These are phyloP conservation scores for Phytophthora crassamura DNA, from an alignment of 352 stramenopile genomes.

Conservation along the genomic window DNA sequence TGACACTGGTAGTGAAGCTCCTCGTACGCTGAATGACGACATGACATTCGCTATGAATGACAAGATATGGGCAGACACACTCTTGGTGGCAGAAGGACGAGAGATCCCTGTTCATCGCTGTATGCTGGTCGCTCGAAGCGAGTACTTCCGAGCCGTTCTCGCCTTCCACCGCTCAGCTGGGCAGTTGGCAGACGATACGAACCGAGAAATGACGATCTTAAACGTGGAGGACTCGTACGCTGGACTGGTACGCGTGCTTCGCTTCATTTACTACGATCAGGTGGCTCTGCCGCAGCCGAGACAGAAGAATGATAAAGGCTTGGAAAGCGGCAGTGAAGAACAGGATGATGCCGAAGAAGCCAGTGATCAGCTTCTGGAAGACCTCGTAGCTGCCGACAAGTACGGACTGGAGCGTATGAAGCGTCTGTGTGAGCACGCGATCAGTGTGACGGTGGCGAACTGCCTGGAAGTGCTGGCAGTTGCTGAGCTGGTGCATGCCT, in stretches of 20 bases:
- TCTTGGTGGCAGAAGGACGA: constrained; percentile 52
- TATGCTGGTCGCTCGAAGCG: constrained; percentile 67
- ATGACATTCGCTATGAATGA: constrained; percentile 62
- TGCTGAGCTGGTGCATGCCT: constrained; percentile 61
- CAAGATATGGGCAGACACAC: constrained; percentile 55
- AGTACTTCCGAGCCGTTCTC: constrained; percentile 72
- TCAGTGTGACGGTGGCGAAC: constrained; percentile 51
- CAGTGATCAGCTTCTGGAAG: constrained; percentile 65
- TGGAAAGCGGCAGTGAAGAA: background rate
- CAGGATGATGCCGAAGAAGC: constrained; percentile 14
- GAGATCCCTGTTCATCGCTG: constrained; percentile 64
- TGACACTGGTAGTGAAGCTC: background rate
- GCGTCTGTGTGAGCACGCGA: constrained; percentile 61
- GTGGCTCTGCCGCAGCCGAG: constrained; percentile 23
- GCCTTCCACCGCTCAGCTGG: constrained; percentile 36
- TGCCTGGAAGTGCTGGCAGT: constrained; percentile 71
- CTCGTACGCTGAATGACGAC: constrained; percentile 43
- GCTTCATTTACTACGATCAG: constrained; percentile 82
- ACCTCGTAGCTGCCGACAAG: constrained; percentile 76
- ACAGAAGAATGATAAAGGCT: background rate
- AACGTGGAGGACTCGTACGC: constrained; percentile 66
- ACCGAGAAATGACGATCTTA: constrained; percentile 24
- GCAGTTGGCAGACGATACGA: background rate
- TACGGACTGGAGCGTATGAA: constrained; percentile 80
- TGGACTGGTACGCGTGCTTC: constrained; percentile 58